Evolutionary conservation across 208 protist species (phyloP), one percentile per base, ranked within the genome.

Genomic region (Crithidia expoeki): DNA sequence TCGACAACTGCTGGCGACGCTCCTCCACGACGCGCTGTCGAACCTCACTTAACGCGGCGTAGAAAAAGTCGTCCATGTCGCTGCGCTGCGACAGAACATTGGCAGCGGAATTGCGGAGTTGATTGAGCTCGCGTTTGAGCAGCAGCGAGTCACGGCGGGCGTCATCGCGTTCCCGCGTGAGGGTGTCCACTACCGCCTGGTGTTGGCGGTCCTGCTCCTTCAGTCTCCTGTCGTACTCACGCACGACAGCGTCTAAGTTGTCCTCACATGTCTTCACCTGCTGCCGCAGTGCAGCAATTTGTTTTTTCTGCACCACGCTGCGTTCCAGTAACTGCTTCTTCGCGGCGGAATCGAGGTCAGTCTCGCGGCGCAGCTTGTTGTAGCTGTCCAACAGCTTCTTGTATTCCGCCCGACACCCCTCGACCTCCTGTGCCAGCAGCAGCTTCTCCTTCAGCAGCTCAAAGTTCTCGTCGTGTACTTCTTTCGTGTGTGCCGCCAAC

Each of bases 61-160:
- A 72, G 76, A 98, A 98, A 61, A 96, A 98, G 23, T 63, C 42
- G 68, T 98, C 88, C 28, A 98, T 75, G 32, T 97, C 94, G 19
- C 76, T 80, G 25, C 91, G 90, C 59, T 90, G 79, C 9, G 70
- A 34, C n/a, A 96, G 50, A 36, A 98, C 64, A 51, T 81, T 52
- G n/a, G 52, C 16, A 30, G 91, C 80, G 3, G 85, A 60, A 16
- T 47, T 53, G 10, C 91, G 90, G 36, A 97, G 65, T 55, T 86
- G 75, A 27, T 56, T 49, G 16, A 97, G 75, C n/a, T 96, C 89
- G 2, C 70, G 50, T 40, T 75, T 78, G 6, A 92, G 68, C 51
- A 42, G 51, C 64, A 85, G 55, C 4, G 83, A 84, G 50, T 83
- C 80, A 40, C 47, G 64, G 34, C 83, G 77, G 33, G 85, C 86